Percentiles rank a stretch among this genome's conserved stretches.
These are phyloP conservation scores for Fusarium guadeloupense DNA, from an alignment of 2,329 filamentous ascomycete species.

Conservation along the genomic window DNA sequence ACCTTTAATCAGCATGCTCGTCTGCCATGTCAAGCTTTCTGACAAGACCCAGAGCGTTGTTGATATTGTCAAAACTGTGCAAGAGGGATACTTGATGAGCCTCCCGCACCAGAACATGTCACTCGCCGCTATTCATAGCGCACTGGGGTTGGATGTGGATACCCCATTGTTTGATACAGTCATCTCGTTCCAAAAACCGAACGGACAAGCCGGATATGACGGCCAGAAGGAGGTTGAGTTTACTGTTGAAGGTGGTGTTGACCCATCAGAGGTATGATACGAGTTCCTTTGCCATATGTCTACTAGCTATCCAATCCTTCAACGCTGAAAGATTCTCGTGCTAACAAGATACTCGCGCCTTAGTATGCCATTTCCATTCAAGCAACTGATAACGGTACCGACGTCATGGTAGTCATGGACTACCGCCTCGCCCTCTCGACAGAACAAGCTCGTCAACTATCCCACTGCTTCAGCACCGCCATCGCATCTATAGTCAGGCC, in stretches of 20 bases:
- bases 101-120: slow-evolving; percentile 6
- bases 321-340: too few relatives aligned
- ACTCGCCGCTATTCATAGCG: slow-evolving; percentile 3
- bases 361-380: slow-evolving; percentile 12
- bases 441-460: neutral
- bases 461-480: slow-evolving; percentile 11
- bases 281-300: neutral
- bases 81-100: neutral
- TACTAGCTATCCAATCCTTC: neutral
- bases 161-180: slow-evolving; percentile 7
- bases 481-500: slow-evolving; percentile 2
- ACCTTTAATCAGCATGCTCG: slow-evolving; percentile 7
- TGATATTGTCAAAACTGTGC: neutral
- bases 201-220: neutral
- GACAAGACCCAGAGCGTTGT: slow-evolving; percentile 2
- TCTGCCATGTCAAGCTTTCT: slow-evolving; percentile 8
- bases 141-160: neutral
- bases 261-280: slow-evolving; percentile 9
- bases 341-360: too few relatives aligned
- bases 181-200: slow-evolving; percentile 12
- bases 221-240: neutral
- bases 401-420: slow-evolving; percentile 3
- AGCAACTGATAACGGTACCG: slow-evolving; percentile 6
- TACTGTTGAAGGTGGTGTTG: slow-evolving; percentile 3
- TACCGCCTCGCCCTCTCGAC: neutral